Evolutionary conservation across 371 early-diverging fungal species (phyloP), one percentile per base, ranked within the genome.

Genomic region (Zychaea mexicana): DNA sequence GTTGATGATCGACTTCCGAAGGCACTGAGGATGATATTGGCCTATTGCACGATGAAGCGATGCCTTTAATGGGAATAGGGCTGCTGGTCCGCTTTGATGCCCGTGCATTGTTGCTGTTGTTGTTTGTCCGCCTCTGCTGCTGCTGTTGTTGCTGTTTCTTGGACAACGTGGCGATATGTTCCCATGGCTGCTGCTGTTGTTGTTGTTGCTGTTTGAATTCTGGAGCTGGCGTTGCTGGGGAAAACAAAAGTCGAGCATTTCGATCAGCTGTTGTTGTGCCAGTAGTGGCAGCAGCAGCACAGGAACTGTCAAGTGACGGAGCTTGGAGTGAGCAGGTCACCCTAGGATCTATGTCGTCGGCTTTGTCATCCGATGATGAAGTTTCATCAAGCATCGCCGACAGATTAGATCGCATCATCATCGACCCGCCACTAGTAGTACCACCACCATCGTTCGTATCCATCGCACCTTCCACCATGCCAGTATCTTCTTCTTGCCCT

Each of bases 1-100:
- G 66, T 57, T 72, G 72, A 52, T 72, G 72, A 45, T 72, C 72
- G 31, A 72, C 60, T 59, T 67, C 66, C 13, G 62, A 57, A 21
- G 70, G 60, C 10, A 57, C 56, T 10, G 64, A 57, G 24, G 61
- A 64, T 9, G 65, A 54, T 26, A 42, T 36, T 10, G 45, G 15
- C 39, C 17, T 36, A 19, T 31, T 56, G 63, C 42, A 24, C 10
- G 33, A 36, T 31, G 63, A 24, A 31, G 8, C 30, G 26, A 46
- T 36, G 4, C 52, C 61, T 21, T 32, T 26, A 24, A 64, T 64
- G 24, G 58, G 64, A 24, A 64, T 64, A 33, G 64, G 58, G 30
- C 58, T 64, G 49, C 55, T 64, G 12, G 36, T 58, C 28, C 58
- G 45, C 32, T 39, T 57, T 52, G 36, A 52, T 15, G 15, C 42